These are phyloP conservation scores for Ceratocystis colombiana DNA, from an alignment of 2,329 filamentous ascomycete species.

Conservation along the genomic window DNA sequence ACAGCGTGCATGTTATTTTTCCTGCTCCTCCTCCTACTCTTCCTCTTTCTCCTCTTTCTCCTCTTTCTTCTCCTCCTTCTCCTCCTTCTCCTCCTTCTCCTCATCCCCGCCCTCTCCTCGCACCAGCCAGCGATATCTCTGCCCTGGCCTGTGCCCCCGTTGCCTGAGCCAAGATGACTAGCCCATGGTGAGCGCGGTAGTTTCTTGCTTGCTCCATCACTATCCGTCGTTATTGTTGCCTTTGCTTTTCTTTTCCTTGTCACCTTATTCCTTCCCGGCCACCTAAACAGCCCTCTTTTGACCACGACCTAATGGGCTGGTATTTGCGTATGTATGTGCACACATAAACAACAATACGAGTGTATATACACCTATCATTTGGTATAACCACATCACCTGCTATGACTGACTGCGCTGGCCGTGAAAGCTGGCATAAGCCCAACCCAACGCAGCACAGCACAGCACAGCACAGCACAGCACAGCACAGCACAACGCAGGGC, in stretches of 20 bases:
- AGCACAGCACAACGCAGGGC: not conserved
- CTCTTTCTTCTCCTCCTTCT: not conserved
- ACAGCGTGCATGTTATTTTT: no score
- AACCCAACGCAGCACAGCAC: not conserved
- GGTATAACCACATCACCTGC: constrained; percentile 1
- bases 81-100: not conserved
- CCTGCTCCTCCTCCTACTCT: no score
- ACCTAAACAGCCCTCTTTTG: not conserved
- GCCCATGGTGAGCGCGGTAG: not conserved
- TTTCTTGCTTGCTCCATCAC: not conserved
- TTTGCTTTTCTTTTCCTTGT: not conserved
- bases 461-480: no score
- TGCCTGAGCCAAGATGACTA: not conserved
- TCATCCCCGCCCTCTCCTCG: not conserved
- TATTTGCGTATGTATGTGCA: not conserved
- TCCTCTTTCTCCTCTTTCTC: no score
- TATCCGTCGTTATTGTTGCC: not conserved
- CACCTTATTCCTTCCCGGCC: constrained; percentile 5
- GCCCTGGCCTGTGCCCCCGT: not conserved
- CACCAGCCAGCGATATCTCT: constrained; percentile 9
- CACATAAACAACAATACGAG: not conserved
- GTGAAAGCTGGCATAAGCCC: constrained; percentile 7
- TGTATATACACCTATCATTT: not conserved
- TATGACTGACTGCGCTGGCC: constrained; percentile 7
- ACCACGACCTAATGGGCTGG: not conserved